phyloP scores from a whole-genome alignment of 306 rosid genomes.

The Fragaria ananassa region DNA sequence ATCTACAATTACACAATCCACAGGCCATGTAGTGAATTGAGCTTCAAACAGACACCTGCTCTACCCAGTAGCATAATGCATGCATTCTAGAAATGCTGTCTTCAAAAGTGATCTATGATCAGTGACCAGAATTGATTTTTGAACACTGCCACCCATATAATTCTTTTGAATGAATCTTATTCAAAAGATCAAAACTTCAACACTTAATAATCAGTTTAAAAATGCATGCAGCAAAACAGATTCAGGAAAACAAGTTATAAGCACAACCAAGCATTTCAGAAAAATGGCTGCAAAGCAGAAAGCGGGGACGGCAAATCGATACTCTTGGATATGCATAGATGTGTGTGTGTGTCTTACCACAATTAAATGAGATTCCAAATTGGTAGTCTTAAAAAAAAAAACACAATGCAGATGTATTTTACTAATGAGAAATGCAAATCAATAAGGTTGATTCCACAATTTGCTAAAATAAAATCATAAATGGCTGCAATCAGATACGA shows the following conservation, averaged over 20 bases:
- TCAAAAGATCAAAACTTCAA: background rate
- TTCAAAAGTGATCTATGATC: background rate
- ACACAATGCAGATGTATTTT: slow-evolving; percentile 1
- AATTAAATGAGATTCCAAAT: slow-evolving; percentile 1
- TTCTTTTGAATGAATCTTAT: background rate
- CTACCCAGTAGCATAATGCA: background rate
- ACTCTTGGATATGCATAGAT: background rate
- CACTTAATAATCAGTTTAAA: background rate
- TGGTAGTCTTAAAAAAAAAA: background rate
- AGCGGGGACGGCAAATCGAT: too few relatives aligned
- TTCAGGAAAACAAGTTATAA: background rate
- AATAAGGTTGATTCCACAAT: slow-evolving; percentile 13
- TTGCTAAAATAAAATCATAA: slow-evolving; percentile 25
- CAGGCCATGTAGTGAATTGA: background rate
- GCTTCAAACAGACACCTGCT: slow-evolving; percentile 22
- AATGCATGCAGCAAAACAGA: background rate
- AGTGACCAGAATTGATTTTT: background rate
- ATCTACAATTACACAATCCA: background rate
- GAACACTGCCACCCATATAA: background rate
- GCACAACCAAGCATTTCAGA: background rate
- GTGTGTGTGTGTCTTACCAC: background rate
- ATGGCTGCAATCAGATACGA: slow-evolving; percentile 54
- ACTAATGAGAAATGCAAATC: slow-evolving; percentile 4
- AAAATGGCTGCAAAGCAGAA: background rate
- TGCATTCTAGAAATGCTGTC: background rate